Evolutionary conservation across 345 rosid species (phyloP), one percentile per base, ranked within the genome.

Genomic region (Citrus medica): DNA sequence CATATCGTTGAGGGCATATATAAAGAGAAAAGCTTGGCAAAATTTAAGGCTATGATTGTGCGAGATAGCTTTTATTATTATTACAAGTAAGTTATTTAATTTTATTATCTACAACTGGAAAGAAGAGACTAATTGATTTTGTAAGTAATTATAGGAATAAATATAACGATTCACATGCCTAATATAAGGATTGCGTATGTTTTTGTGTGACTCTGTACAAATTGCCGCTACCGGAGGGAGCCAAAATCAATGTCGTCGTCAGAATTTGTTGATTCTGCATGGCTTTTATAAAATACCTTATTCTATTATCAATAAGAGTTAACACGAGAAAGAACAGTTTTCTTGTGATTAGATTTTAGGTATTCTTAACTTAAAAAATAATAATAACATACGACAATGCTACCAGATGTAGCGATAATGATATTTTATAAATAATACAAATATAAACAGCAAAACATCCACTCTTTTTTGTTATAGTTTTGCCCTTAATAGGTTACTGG

Each of bases 131-230:
- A 2, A 63, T 62, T 12, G 37, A 63, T 28, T 63, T 63, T 63
- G 9, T 6, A 16, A 16, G 48, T 2, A 10, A 62, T 62, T 33
- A 13, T 33, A 30, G 16, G 67, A 27, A 27, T 63, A 13, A 63
- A 63, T 28, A 67, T 67, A 6, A 40, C 35, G 73, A 46, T 42
- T 25, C 73, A 69, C 73, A 25, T 42, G 73, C 33, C 73, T 69
- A 69, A 69, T 46, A 14, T 25, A 46, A 24, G 35, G 53, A 14
- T 63, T 30, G 3, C 16, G 37, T 14, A 27, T 63, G 32, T 67
- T 67, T 67, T 37, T 67, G 25, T 35, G 42, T 66, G 66, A 13
- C 65, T 61, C 67, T 28, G 19, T 2, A 6, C 17, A 12, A 48
- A 48, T 14, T 14, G 55, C 7, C 56, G 7, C 64, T 60, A 9